Percentiles rank a stretch among this genome's conserved stretches.
Evolutionary conservation across 352 stramenopile species (phyloP).

Genomic region (Globisporangium barbulae): DNA sequence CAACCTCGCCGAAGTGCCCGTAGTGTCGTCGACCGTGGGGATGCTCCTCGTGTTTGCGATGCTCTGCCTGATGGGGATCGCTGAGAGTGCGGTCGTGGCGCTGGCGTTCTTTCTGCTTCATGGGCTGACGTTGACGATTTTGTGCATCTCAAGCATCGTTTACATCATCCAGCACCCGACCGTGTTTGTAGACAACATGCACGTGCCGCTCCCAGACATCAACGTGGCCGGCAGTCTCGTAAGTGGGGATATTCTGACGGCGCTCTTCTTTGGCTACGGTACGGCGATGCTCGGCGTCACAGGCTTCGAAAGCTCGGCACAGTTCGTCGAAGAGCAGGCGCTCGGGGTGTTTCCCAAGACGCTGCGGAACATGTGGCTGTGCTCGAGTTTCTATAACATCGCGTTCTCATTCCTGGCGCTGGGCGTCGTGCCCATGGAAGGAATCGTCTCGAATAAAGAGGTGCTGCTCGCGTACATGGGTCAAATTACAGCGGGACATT

Average conservation of each 20-base stretch:
- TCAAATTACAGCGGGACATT: constrained; percentile 21
- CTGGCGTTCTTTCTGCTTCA: constrained; percentile 78
- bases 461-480: constrained; percentile 67
- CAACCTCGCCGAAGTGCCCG: constrained; percentile 47
- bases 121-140: constrained; percentile 46
- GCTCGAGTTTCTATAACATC: constrained; percentile 81
- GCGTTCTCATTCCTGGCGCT: constrained; percentile 63
- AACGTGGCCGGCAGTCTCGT: constrained; percentile 25
- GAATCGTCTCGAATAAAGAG: constrained; percentile 41
- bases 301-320: constrained; percentile 78
- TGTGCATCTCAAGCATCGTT: constrained; percentile 45
- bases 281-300: constrained; percentile 76
- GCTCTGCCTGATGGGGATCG: constrained; percentile 73
- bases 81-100: constrained; percentile 69
- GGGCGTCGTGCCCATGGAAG: constrained; percentile 56
- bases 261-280: constrained; percentile 57
- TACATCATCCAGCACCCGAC: constrained; percentile 51
- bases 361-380: constrained; percentile 76
- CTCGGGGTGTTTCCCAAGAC: constrained; percentile 80
- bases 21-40: constrained; percentile 33
- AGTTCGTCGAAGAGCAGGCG: constrained; percentile 85
- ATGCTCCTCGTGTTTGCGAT: constrained; percentile 73
- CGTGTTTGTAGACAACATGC: constrained; percentile 56
- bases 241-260: constrained; percentile 24
- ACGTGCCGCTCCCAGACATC: constrained; percentile 35